phyloP scores from a whole-genome alignment of 2,329 filamentous ascomycete genomes.

The Didymella arachidicola region DNA sequence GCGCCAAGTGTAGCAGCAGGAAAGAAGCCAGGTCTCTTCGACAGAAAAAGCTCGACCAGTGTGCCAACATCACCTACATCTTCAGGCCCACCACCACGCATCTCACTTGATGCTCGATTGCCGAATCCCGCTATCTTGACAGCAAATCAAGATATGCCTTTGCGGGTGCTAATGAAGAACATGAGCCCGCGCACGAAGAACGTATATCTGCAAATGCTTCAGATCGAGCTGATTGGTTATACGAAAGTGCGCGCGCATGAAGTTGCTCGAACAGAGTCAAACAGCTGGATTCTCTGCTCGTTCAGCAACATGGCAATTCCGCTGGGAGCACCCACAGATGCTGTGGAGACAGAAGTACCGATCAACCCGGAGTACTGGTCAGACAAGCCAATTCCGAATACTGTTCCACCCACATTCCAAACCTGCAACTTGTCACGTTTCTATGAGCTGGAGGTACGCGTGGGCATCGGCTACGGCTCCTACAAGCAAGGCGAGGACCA shows the following conservation, averaged over 20 bases:
- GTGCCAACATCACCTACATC: constrained; percentile 33
- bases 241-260: constrained; percentile 83
- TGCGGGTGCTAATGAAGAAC: constrained; percentile 82
- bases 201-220: constrained; percentile 78
- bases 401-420: constrained; percentile 83
- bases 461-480: constrained; percentile 79
- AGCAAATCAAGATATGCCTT: constrained; percentile 83
- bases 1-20: constrained; percentile 44
- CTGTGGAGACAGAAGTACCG: constrained; percentile 71
- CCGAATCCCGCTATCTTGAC: constrained; percentile 89
- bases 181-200: constrained; percentile 72
- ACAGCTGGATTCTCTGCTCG: constrained; percentile 78
- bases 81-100: constrained; percentile 54
- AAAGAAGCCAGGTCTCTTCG: constrained; percentile 70
- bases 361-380: constrained; percentile 78
- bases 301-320: constrained; percentile 75
- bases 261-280: constrained; percentile 72
- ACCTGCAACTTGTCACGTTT: constrained; percentile 85
- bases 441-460: constrained; percentile 83
- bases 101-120: constrained; percentile 82
- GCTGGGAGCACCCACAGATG: constrained; percentile 65
- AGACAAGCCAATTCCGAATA: constrained; percentile 76
- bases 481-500: constrained; percentile 67
- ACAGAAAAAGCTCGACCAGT: constrained; percentile 44
- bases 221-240: constrained; percentile 81